These are phyloP conservation scores for Lachancea nothofagi DNA, from an alignment of 805 yeast species.

Conservation along the genomic window DNA sequence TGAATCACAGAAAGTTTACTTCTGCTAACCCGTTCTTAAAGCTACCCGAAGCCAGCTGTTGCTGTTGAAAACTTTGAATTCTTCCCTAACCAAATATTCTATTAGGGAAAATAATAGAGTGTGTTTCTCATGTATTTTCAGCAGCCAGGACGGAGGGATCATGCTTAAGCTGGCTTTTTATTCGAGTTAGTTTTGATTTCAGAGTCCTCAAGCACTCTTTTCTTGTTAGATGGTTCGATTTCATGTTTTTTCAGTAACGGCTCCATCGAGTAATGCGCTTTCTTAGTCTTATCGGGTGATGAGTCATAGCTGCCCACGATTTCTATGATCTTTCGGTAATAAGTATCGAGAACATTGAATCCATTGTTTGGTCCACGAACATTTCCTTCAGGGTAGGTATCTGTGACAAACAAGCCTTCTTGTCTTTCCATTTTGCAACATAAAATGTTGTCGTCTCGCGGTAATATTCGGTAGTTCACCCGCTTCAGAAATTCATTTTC, in stretches of 20 bases:
- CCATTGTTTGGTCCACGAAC: conserved; percentile 24
- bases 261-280: conserved; percentile 20
- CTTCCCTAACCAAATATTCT: too few species aligned
- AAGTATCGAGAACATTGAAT: conserved; percentile 41
- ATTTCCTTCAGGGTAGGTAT: conserved; percentile 6
- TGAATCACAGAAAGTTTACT: too few species aligned
- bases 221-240: not conserved
- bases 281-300: conserved; percentile 25
- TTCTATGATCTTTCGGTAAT: conserved; percentile 45
- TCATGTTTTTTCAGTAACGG: not conserved
- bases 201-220: conserved; percentile 2
- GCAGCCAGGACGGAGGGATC: too few species aligned
- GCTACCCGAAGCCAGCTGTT: too few species aligned
- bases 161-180: conserved; percentile 4
- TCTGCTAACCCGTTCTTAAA: too few species aligned
- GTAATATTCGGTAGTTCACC: conserved; percentile 74
- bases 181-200: not conserved
- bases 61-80: too few species aligned
- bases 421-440: conserved; percentile 36
- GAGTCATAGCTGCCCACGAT: conserved; percentile 40
- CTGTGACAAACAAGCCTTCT: conserved; percentile 7
- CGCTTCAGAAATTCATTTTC: conserved; percentile 82
- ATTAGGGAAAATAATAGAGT: too few species aligned
- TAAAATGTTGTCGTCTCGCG: conserved; percentile 39
- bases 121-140: too few species aligned